Conservation (phyloP, 257 asterid species). For the Penstemon barbatus region DNA sequence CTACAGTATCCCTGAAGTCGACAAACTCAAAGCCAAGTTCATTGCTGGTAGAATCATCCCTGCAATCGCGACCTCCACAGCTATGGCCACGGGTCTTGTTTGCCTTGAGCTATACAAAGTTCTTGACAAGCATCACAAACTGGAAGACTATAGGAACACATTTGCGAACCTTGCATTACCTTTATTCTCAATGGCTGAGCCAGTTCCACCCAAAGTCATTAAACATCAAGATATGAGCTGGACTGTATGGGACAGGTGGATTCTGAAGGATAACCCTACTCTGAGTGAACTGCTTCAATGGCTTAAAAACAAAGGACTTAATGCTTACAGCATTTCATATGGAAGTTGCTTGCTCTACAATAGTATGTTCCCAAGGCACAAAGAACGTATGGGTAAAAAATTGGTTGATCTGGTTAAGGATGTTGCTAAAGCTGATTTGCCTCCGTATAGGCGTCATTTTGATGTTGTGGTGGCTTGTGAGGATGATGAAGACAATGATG, state of each 20-base stretch:
- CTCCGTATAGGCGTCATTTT: slow-evolving; percentile 37
- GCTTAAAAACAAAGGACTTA: slow-evolving; percentile 38
- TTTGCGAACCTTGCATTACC: slow-evolving; percentile 58
- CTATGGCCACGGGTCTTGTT: slow-evolving; percentile 51
- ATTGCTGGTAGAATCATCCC: slow-evolving; percentile 53
- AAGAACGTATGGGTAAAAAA: slow-evolving; percentile 42
- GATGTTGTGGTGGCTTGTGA: slow-evolving; percentile 47
- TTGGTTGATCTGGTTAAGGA: slow-evolving; percentile 41
- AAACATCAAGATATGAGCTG: slow-evolving; percentile 48
- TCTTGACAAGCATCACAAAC: slow-evolving; percentile 38
- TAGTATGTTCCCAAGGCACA: slow-evolving; percentile 45
- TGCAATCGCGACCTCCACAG: slow-evolving; percentile 54
- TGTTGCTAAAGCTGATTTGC: slow-evolving; percentile 42
- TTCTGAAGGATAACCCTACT: slow-evolving; percentile 39
- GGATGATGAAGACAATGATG: slow-evolving; percentile 43
- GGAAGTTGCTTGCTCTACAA: slow-evolving; percentile 49
- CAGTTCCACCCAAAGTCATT: slow-evolving; percentile 48
- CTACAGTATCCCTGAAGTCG: slow-evolving; percentile 51
- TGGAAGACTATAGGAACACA: slow-evolving; percentile 56
- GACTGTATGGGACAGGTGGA: slow-evolving; percentile 56
- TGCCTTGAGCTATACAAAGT: slow-evolving; percentile 51
- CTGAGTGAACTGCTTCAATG: slow-evolving; percentile 40
- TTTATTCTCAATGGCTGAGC: slow-evolving; percentile 53
- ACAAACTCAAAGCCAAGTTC: slow-evolving; percentile 48
- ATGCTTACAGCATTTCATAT: slow-evolving; percentile 44